Conservation (phyloP, 179 eudicot species). For the Nepenthes alata region DNA sequence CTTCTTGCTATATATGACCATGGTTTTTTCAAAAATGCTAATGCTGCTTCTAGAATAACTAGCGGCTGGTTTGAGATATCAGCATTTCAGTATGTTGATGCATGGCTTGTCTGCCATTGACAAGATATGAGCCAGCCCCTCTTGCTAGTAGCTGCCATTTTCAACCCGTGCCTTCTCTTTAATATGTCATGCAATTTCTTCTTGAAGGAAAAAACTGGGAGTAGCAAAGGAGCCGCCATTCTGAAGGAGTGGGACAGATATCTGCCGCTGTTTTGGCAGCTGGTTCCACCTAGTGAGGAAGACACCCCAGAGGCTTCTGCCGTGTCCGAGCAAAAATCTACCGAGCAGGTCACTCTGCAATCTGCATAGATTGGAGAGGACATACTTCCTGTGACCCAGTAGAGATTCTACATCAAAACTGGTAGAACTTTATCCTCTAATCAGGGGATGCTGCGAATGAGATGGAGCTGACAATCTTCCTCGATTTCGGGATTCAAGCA, state of each 20-base stretch:
- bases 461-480: neutral
- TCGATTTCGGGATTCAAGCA: neutral
- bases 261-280: conserved; percentile 85
- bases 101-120: neutral
- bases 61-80: too few relatives aligned
- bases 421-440: too few relatives aligned
- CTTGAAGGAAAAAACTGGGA: conserved; percentile 88
- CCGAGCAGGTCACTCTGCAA: conserved; percentile 56
- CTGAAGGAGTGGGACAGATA: conserved; percentile 92
- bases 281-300: conserved; percentile 98
- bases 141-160: neutral
- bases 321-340: conserved; percentile 38
- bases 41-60: too few relatives aligned
- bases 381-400: neutral
- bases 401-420: neutral
- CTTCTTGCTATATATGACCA: too few relatives aligned
- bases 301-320: conserved; percentile 98
- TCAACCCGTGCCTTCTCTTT: neutral
- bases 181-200: neutral
- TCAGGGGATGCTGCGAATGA: too few relatives aligned
- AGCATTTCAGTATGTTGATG: too few relatives aligned
- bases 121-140: neutral
- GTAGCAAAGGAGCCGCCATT: conserved; percentile 69
- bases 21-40: too few relatives aligned
- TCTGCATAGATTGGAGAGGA: conserved; percentile 24